A percentile compares a stretch with the other conserved stretches of the same genome.
Conservation (phyloP, 1,139 yeast genomes). For the Hyphopichia fennica region DNA sequence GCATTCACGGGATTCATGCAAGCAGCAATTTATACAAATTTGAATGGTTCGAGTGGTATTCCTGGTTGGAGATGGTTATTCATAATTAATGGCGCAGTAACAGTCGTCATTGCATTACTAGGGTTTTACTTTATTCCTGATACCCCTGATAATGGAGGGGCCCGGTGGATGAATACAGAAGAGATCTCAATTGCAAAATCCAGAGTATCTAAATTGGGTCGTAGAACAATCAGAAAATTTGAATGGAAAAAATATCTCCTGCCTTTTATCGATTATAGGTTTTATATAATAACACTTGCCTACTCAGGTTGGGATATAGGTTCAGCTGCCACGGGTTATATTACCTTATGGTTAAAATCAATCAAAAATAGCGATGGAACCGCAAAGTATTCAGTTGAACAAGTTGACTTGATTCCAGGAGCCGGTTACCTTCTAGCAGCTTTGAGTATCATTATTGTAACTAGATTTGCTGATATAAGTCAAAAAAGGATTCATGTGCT, state of each 20-base stretch:
- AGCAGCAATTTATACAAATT: slow-evolving; percentile 32
- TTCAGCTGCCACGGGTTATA: slow-evolving; percentile 33
- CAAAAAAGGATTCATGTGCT: slow-evolving; percentile 49
- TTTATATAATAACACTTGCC: slow-evolving; percentile 5
- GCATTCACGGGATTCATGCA: slow-evolving; percentile 42
- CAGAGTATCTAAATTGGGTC: slow-evolving; percentile 16
- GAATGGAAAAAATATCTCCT: slow-evolving; percentile 13
- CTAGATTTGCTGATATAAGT: slow-evolving; percentile 38
- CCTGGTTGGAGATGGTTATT: slow-evolving; percentile 44
- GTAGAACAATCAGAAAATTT: slow-evolving; percentile 10
- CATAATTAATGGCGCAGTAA: slow-evolving; percentile 32
- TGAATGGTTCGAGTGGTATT: slow-evolving; percentile 31
- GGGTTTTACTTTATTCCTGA: slow-evolving; percentile 26
- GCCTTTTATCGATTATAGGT: slow-evolving; percentile 44
- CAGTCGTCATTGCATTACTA: slow-evolving; percentile 26
- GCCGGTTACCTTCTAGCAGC: slow-evolving; percentile 32
- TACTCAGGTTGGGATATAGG: slow-evolving; percentile 29
- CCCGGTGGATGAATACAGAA: slow-evolving; percentile 18
- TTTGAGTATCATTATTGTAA: slow-evolving; percentile 38
- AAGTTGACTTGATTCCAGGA: slow-evolving; percentile 2
- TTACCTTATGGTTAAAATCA: slow-evolving; percentile 46
- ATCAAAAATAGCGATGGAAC: slow-evolving; percentile 10
- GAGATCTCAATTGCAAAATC: slow-evolving; percentile 17
- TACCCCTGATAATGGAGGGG: slow-evolving; percentile 19
- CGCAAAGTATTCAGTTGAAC: slow-evolving; percentile 25